These are phyloP conservation scores for Fusarium newnesense DNA, from an alignment of 2,329 filamentous ascomycete genomes.

Conservation along the genomic window DNA sequence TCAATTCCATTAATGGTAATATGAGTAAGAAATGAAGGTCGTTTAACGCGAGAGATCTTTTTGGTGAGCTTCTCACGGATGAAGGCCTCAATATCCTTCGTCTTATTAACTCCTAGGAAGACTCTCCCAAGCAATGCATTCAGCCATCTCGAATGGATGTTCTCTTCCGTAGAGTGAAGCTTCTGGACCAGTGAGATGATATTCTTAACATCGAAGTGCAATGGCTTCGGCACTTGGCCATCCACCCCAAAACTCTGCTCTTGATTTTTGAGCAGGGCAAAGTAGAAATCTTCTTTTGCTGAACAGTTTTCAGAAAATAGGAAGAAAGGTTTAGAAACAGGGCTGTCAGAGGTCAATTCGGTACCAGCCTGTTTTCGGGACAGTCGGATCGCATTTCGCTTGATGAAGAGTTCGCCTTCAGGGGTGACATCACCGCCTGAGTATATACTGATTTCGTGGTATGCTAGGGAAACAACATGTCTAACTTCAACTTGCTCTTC, in stretches of 20 bases:
- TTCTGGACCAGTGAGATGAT: conserved; percentile 91
- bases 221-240: conserved; percentile 70
- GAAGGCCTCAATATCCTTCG: conserved; percentile 80
- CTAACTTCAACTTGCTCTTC: conserved; percentile 94
- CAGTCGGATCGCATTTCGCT: conserved; percentile 88
- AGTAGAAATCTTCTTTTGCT: conserved; percentile 98
- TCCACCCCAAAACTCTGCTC: conserved; percentile 71
- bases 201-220: conserved; percentile 83
- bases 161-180: conserved; percentile 91
- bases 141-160: conserved; percentile 90
- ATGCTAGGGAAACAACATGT: conserved; percentile 91
- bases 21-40: conserved; percentile 87
- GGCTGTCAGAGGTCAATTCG: conserved; percentile 65
- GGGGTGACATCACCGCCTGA: conserved; percentile 81
- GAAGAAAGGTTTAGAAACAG: conserved; percentile 83
- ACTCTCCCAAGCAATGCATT: conserved; percentile 90
- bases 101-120: conserved; percentile 89
- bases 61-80: conserved; percentile 90
- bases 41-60: conserved; percentile 94
- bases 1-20: conserved; percentile 86
- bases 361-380: conserved; percentile 69
- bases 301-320: conserved; percentile 96
- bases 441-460: conserved; percentile 87
- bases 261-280: conserved; percentile 87
- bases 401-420: conserved; percentile 95